Evolutionary conservation across 208 protist genomes (phyloP).

Genomic region (Leishmania martiniquensis): DNA sequence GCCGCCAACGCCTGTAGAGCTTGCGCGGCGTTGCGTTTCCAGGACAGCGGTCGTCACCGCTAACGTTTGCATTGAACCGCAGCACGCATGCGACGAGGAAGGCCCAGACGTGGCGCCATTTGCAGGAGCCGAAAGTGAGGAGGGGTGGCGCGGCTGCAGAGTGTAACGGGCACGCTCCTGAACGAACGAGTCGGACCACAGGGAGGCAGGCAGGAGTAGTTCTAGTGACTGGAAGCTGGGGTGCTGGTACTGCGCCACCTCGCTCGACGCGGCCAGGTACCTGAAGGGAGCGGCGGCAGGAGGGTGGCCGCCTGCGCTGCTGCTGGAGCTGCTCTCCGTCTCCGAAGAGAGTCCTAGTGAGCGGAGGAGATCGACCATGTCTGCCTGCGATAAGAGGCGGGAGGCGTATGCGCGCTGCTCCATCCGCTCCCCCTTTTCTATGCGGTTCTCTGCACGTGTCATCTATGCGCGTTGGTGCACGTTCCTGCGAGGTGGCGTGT

Average conservation of each 20-base stretch:
- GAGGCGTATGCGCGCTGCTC: neutral
- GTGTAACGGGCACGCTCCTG: conserved; percentile 21
- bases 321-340: neutral
- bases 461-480: neutral
- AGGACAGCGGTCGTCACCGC: neutral
- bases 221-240: conserved; percentile 22
- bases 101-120: neutral
- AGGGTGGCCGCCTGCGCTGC: neutral
- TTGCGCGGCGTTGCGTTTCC: neutral
- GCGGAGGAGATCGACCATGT: neutral
- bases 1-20: neutral
- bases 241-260: conserved; percentile 12
- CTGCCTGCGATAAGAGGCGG: neutral
- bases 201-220: conserved; percentile 18
- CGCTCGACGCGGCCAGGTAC: conserved; percentile 1
- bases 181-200: conserved; percentile 38
- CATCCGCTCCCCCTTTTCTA: neutral
- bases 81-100: neutral
- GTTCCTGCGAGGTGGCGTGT: neutral
- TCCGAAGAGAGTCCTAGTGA: neutral
- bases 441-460: neutral
- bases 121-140: neutral
- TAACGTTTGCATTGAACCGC: neutral
- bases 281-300: neutral
- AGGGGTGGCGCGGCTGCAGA: neutral